Evolutionary conservation across 495 filamentous ascomycete genomes (phyloP), one percentile per base, ranked within the genome.

Genomic region (Parachaetomium inaequale): DNA sequence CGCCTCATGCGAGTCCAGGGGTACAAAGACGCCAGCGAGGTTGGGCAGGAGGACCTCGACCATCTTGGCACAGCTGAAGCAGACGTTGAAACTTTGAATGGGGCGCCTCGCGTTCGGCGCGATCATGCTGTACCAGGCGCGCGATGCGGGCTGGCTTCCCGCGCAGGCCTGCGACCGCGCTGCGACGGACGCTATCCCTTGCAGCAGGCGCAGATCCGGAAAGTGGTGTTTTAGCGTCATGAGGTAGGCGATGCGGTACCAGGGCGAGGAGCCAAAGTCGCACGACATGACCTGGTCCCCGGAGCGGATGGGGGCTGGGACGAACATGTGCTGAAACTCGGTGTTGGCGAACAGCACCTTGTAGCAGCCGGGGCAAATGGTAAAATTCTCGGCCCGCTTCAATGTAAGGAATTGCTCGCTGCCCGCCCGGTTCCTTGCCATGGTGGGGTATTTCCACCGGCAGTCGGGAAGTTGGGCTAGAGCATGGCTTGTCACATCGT

Each of bases 281-380:
- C 79, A 81, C 38, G 71, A 69, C 12, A 79, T 58, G 2, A 66
- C 63, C 23, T 73, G 70, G 15, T 78, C 75, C 0, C 67, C 51
- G 4, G 72, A 67, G 23, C 76, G 77, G 31, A 71, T 62, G 12
- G 72, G 70, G 3, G 65, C 68, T 0, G 70, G 65, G 12, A 77
- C 70, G 42, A 81, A 78, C 7, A 75, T 62, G 36, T 73, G 70
- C 19, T 71, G 72, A 51, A 72, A 80, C 8, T 73, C 66, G 1
- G 70, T 76, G 10, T 74, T 65, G 31, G 70, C 67, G 58, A 80
- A 81, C 5, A 75, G 65, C 5, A 58, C 59, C 3, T 57, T 63
- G 52, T 76, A 79, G 59, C 79, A 81, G 32, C 72, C 73, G 0
- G 76, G 73, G 55, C 79, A 81, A 19, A 81, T 75, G n/a, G 70